Percentiles rank a stretch among this genome's conserved stretches.
These are phyloP conservation scores for Diaporthe aspalathi DNA, from an alignment of 2,329 filamentous ascomycete genomes.

Conservation along the genomic window DNA sequence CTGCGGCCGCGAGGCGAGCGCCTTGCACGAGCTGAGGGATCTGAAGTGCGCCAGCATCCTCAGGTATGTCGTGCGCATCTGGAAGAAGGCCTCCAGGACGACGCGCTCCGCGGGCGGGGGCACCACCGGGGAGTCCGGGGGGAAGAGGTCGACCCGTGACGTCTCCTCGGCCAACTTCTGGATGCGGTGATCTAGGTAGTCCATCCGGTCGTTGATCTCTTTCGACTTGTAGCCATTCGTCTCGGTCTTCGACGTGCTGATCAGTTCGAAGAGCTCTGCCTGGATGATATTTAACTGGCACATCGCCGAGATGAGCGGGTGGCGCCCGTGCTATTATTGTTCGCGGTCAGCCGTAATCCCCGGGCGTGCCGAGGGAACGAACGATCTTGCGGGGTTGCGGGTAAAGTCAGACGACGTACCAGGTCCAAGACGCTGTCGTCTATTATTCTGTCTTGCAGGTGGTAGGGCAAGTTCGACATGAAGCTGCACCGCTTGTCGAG, in stretches of 20 bases:
- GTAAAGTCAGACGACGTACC: not conserved
- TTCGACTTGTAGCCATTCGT: not conserved
- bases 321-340: not conserved
- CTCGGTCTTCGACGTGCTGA: not conserved
- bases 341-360: not conserved
- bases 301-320: conserved; percentile 5
- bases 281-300: not conserved
- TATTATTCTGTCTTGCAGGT: not conserved
- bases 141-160: not conserved
- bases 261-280: not conserved
- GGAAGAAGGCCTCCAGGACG: conserved; percentile 7
- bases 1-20: not conserved
- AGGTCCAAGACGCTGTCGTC: conserved; percentile 12
- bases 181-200: conserved; percentile 16
- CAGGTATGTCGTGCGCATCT: conserved; percentile 14
- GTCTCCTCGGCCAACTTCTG: conserved; percentile 1
- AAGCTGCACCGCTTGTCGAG: conserved; percentile 16
- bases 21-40: conserved; percentile 16
- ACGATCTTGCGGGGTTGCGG: not conserved
- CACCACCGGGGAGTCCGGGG: not conserved
- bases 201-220: conserved; percentile 13
- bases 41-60: conserved; percentile 12
- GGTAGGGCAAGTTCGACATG: not conserved
- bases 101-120: not conserved
- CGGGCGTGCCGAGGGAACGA: too few species aligned